A percentile compares a stretch with the other conserved stretches of the same genome.
phyloP scores from a whole-genome alignment of 495 filamentous ascomycete species.

The Trypethelium eluteriae region DNA sequence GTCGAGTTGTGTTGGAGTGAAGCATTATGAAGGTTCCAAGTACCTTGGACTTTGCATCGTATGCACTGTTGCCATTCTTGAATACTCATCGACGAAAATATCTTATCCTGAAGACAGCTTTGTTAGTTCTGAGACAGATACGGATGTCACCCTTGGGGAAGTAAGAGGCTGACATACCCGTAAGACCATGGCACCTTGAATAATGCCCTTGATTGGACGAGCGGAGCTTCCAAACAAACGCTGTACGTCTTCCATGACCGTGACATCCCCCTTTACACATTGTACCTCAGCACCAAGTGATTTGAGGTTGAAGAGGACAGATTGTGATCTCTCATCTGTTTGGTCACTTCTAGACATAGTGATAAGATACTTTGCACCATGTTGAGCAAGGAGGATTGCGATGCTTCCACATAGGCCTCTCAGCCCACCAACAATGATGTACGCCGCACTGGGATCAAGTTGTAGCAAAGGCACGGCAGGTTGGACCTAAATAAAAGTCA shows the following conservation, averaged over 20 bases:
- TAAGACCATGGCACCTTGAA: conserved; percentile 18
- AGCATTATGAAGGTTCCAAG: conserved; percentile 13
- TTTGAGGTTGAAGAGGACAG: background rate
- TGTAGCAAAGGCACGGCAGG: background rate
- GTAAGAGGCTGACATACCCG: background rate
- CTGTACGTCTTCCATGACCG: background rate
- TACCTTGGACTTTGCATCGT: conserved; percentile 13
- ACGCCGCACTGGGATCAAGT: conserved; percentile 28
- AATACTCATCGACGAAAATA: conserved; percentile 1
- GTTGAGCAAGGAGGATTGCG: background rate
- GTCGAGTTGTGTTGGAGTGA: background rate
- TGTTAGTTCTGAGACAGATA: background rate
- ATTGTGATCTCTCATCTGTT: background rate
- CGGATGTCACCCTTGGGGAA: background rate
- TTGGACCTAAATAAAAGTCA: conserved; percentile 9
- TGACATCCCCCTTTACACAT: background rate
- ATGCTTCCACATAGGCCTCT: conserved; percentile 37
- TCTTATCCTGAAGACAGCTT: background rate
- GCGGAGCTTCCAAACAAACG: background rate
- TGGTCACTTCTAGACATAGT: conserved; percentile 11
- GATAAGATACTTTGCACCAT: conserved; percentile 8
- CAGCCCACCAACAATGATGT: conserved; percentile 42
- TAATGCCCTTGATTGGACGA: conserved; percentile 5
- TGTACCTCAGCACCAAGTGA: background rate
- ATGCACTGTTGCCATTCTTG: background rate